phyloP scores from a whole-genome alignment of 2,329 filamentous ascomycete genomes.

The Aspergillus viridinutans region DNA sequence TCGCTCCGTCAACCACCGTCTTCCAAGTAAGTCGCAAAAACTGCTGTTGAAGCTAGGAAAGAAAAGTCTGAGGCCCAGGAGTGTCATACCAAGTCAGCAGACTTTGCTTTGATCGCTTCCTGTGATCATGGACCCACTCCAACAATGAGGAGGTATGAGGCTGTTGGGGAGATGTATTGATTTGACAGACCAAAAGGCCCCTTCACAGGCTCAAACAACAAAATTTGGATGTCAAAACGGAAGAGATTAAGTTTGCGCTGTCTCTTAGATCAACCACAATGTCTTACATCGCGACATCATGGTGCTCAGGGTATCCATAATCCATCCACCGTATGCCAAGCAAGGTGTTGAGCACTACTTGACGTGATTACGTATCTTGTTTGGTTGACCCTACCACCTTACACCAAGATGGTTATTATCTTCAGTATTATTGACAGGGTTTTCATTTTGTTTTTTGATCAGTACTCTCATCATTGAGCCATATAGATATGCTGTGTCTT shows the following conservation, averaged over 20 bases:
- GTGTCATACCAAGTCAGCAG: not conserved
- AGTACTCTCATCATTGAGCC: not conserved
- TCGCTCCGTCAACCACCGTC: not conserved
- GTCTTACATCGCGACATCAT: not conserved
- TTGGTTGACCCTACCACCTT: not conserved
- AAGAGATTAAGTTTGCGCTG: not conserved
- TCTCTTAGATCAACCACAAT: not conserved
- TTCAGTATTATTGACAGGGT: no score
- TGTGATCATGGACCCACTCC: not conserved
- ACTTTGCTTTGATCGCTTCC: not conserved
- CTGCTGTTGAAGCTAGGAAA: not conserved
- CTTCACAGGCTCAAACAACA: not conserved
- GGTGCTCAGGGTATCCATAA: not conserved
- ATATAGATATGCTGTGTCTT: not conserved
- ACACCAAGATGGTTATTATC: not conserved
- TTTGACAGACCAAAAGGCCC: not conserved
- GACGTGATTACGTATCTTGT: conserved; percentile 10
- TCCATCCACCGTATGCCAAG: conserved; percentile 8
- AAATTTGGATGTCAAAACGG: not conserved
- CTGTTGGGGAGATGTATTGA: not conserved
- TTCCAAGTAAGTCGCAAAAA: not conserved
- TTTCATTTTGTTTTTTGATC: not conserved
- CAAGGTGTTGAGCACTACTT: conserved; percentile 9
- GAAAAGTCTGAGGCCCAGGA: not conserved
- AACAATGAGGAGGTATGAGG: not conserved